These are phyloP conservation scores for Bryoerythrophyllum caledonicum DNA, from an alignment of 225 moss, liverwort and hornwort species.

Conservation along the genomic window DNA sequence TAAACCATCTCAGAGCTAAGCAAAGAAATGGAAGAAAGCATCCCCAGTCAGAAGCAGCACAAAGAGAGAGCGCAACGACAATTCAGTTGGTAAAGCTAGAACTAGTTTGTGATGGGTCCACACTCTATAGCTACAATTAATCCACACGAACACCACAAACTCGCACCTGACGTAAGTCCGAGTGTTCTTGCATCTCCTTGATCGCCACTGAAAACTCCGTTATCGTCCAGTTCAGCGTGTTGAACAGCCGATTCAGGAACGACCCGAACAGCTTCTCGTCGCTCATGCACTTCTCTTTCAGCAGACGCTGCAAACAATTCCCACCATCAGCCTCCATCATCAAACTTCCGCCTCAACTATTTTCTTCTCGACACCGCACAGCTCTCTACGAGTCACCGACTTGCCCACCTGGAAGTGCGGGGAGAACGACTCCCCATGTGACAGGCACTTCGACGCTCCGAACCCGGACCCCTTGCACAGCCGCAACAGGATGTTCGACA, in stretches of 20 bases:
- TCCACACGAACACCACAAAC: not conserved
- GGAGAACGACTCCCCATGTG: conserved; percentile 93
- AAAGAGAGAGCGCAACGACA: too few relatives aligned
- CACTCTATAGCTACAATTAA: not conserved
- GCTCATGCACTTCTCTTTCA: conserved; percentile 80
- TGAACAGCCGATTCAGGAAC: conserved; percentile 96
- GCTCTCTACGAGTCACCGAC: not conserved
- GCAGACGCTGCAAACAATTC: conserved; percentile 59
- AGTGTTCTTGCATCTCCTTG: conserved; percentile 96
- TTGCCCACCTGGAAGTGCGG: conserved; percentile 77
- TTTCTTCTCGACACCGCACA: not conserved
- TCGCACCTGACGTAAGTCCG: conserved; percentile 71
- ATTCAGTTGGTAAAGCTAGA: too few relatives aligned
- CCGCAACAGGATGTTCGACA: conserved; percentile 84
- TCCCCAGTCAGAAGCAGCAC: too few relatives aligned
- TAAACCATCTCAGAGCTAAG: too few relatives aligned
- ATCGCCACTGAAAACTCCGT: conserved; percentile 95
- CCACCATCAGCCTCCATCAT: not conserved
- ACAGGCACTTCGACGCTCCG: conserved; percentile 88
- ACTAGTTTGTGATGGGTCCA: too few relatives aligned
- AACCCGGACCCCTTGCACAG: conserved; percentile 98
- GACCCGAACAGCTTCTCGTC: conserved; percentile 84
- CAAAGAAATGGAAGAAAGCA: too few relatives aligned
- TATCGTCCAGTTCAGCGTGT: conserved; percentile 98
- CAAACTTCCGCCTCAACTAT: not conserved